A percentile compares a stretch with the other conserved stretches of the same genome.
phyloP scores from a whole-genome alignment of 495 filamentous ascomycete species.

The Neurospora cerealis region DNA sequence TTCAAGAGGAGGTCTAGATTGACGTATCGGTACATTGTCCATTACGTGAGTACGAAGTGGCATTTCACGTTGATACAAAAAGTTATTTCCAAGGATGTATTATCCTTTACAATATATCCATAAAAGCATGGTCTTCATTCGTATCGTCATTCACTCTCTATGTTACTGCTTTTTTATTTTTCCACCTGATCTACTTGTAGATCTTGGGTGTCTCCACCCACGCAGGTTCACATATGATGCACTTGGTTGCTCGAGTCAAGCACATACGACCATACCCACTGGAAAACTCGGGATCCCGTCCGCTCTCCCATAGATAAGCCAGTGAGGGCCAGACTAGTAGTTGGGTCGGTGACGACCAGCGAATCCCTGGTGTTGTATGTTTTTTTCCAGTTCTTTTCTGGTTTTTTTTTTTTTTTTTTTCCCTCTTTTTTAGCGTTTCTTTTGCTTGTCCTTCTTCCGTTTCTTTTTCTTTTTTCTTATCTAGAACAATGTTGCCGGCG shows the following conservation, averaged over 20 bases:
- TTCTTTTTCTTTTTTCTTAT: not conserved
- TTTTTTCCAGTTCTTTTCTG: conserved; percentile 4
- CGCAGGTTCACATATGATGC: not conserved
- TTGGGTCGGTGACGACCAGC: conserved; percentile 24
- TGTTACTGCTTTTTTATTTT: not conserved
- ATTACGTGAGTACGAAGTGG: not conserved
- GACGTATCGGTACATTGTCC: not conserved
- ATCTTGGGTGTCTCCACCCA: not conserved
- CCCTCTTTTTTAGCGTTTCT: too few relatives aligned
- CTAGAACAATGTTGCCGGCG: too few relatives aligned
- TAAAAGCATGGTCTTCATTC: not conserved
- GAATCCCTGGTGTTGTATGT: conserved; percentile 27
- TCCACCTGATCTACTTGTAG: not conserved
- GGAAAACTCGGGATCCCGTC: not conserved
- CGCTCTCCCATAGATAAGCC: too few relatives aligned
- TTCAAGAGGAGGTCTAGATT: not conserved
- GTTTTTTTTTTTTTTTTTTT: too few relatives aligned
- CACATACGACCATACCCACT: not conserved
- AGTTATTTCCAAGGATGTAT: not conserved
- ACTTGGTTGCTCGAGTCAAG: accelerated
- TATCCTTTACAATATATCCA: not conserved
- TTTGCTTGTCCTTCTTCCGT: too few relatives aligned
- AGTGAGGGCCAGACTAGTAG: conserved; percentile 17
- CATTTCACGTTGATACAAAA: not conserved
- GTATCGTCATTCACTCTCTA: not conserved